These are phyloP conservation scores for Xylariaceae sp. DNA, from an alignment of 2,329 filamentous ascomycete species.

Conservation along the genomic window DNA sequence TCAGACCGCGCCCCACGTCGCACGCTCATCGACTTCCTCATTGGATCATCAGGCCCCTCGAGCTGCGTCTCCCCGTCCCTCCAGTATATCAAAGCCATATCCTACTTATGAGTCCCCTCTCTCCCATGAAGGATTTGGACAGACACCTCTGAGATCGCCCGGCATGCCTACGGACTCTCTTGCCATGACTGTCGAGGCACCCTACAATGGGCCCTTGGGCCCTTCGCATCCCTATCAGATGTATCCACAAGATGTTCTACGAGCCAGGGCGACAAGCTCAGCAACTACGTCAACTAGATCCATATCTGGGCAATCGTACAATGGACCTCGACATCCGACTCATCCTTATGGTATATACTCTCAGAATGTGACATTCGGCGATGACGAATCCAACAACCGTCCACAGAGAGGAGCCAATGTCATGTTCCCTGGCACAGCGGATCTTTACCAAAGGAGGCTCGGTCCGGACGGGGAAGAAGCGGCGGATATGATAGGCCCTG, in stretches of 20 bases:
- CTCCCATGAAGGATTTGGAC: constrained; percentile 44
- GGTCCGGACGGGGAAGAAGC: constrained; percentile 79
- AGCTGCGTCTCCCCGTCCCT: constrained; percentile 39
- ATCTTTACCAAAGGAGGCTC: constrained; percentile 65
- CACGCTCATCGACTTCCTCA: constrained; percentile 23
- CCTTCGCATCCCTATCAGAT: constrained; percentile 82
- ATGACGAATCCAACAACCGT: constrained; percentile 42
- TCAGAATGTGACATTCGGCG: constrained; percentile 63
- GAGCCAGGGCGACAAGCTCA: constrained; percentile 54
- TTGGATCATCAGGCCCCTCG: constrained; percentile 21
- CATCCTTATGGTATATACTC: constrained; percentile 86
- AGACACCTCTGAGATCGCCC: constrained; percentile 27
- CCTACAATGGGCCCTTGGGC: constrained; percentile 64
- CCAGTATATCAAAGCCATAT: constrained; percentile 54
- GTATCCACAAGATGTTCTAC: constrained; percentile 67
- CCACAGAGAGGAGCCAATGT: constrained; percentile 53
- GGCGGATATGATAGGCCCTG: constrained; percentile 80
- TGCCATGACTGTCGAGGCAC: constrained; percentile 50
- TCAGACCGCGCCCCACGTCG: constrained; percentile 20
- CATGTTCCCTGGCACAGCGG: constrained; percentile 67
- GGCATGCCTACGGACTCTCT: constrained; percentile 38
- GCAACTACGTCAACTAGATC: constrained; percentile 67
- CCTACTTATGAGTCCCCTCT: constrained; percentile 45
- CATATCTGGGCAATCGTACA: constrained; percentile 54
- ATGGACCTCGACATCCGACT: constrained; percentile 61